Evolutionary conservation across 257 asterid species (phyloP), one percentile per base, ranked within the genome.

Genomic region (Salvia miltiorrhiza): DNA sequence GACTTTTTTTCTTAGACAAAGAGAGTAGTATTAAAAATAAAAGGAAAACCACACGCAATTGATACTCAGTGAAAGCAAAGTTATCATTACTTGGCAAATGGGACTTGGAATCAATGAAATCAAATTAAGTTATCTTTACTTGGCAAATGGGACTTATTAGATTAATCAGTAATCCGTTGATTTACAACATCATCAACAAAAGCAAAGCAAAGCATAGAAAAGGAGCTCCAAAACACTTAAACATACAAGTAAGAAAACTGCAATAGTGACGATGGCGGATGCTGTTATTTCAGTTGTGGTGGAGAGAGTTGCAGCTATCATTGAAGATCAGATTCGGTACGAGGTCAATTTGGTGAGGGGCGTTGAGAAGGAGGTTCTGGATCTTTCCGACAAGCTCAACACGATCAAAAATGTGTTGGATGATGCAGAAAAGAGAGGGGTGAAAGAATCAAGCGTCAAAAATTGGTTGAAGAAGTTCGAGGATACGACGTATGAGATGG

Each of bases 341-440:
- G 72, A 78, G 32, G 35, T 68, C 4, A 59, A 56, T 58, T 32
- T 70, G 77, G 72, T 57, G 64, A 16, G 45, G 48, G 57, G 74
- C 14, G 72, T 45, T 5, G 8, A 70, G 23, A 7, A 54, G 16
- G 61, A 30, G 60, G 1, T 73, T 24, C 43, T 0, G 1, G 9
- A 5, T 4, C 49, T 65, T 11, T 20, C 35, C 8, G 3, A 17
- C 4, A 26, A 30, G 33, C 59, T 65, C 4, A 4, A 2, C 12
- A 47, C 13, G 0, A 32, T 49, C 37, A 32, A 9, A 19, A 9
- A 7, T 17, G 40, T 40, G 12, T n/a, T 68, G 40, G 71, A 49
- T 5, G 79, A 68, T 17, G 75, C 75, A 7, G 69, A 65, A 6
- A 68, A 4, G 20, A 50, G 17, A 60, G 30, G 62, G 16, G 8